These are phyloP conservation scores for Apiotrichum akiyoshidainum DNA, from an alignment of 1,284 basidiomycete genomes.

Conservation along the genomic window DNA sequence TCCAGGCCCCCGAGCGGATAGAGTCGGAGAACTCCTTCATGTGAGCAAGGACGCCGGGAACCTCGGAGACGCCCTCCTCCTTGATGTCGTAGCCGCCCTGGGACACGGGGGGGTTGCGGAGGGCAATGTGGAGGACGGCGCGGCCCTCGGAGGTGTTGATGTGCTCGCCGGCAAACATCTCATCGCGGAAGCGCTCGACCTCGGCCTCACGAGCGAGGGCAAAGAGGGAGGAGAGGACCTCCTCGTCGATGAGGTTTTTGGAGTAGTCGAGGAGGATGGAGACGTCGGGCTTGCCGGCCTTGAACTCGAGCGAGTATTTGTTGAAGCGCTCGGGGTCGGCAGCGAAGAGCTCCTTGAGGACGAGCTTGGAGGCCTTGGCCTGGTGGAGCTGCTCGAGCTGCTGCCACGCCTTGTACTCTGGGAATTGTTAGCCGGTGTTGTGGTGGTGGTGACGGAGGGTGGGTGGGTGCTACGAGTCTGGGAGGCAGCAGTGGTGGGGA, in stretches of 20 bases:
- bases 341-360: conserved; percentile 87
- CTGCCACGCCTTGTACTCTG: conserved; percentile 86
- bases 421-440: neutral
- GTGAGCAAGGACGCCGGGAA: conserved; percentile 78
- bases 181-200: conserved; percentile 80
- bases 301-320: conserved; percentile 78
- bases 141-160: conserved; percentile 98
- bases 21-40: conserved; percentile 86
- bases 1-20: conserved; percentile 83
- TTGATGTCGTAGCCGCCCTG: conserved; percentile 62
- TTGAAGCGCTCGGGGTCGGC: conserved; percentile 79
- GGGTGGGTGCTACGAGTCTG: neutral
- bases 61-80: conserved; percentile 80
- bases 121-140: conserved; percentile 90
- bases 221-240: conserved; percentile 73
- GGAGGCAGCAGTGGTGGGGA: too few relatives aligned
- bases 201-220: conserved; percentile 78
- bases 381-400: conserved; percentile 84
- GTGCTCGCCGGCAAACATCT: conserved; percentile 92
- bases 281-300: conserved; percentile 61
- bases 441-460: neutral
- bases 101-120: conserved; percentile 67
- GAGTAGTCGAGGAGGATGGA: conserved; percentile 92
- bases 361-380: conserved; percentile 67
- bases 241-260: conserved; percentile 90